Conservation (phyloP, 108 stramenopile species). For the Skeletonema menzelii region DNA sequence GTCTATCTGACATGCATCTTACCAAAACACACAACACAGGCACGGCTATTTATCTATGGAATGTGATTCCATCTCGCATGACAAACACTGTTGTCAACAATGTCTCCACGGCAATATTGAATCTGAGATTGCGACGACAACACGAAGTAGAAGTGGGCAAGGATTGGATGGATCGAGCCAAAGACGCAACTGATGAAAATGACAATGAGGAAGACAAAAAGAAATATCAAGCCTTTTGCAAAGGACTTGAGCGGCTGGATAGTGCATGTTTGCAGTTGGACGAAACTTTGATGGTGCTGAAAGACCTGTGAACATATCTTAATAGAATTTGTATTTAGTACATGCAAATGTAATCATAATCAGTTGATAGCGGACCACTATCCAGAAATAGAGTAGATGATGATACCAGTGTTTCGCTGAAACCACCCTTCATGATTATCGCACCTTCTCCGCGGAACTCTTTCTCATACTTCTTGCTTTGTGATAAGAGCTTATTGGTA, state of each 20-base stretch:
- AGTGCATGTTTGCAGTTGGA: conserved; percentile 68
- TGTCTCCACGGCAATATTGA: conserved; percentile 56
- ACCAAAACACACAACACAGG: conserved; percentile 73
- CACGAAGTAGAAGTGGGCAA: conserved; percentile 82
- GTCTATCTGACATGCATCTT: conserved; percentile 64
- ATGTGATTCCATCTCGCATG: conserved; percentile 44
- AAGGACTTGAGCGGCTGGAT: conserved; percentile 79
- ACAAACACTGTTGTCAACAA: conserved; percentile 53
- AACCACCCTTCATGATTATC: conserved; percentile 33
- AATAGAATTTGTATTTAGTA: background rate
- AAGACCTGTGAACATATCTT: conserved; percentile 46
- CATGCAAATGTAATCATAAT: background rate
- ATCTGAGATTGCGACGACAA: conserved; percentile 71
- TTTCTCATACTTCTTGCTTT: conserved; percentile 19
- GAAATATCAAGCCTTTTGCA: conserved; percentile 67
- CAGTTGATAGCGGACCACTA: conserved; percentile 19
- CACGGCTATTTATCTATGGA: conserved; percentile 76
- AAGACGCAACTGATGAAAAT: conserved; percentile 76
- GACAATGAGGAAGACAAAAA: conserved; percentile 67
- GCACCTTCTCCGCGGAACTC: conserved; percentile 29
- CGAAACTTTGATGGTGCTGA: conserved; percentile 78
- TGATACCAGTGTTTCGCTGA: conserved; percentile 9
- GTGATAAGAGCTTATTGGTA: conserved; percentile 10
- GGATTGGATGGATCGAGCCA: conserved; percentile 84
- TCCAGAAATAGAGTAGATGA: conserved; percentile 31